These are phyloP conservation scores for Mariannaea sp. DNA, from an alignment of 2,329 filamentous ascomycete species.

Conservation along the genomic window DNA sequence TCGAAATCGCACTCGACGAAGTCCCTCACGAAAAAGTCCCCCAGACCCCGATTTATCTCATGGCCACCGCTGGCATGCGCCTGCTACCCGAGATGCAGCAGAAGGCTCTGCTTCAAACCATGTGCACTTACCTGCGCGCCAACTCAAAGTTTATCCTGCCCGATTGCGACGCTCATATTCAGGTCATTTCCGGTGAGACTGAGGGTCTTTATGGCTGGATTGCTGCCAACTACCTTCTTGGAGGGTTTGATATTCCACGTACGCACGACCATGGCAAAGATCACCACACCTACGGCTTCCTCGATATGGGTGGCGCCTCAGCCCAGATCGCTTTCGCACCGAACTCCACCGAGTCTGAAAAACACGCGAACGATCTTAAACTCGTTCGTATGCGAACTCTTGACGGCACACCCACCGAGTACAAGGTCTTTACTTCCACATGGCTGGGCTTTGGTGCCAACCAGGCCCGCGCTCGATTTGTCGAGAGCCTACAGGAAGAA, in stretches of 20 bases:
- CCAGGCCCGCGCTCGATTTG: slow-evolving; percentile 82
- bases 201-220: slow-evolving; percentile 98
- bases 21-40: slow-evolving; percentile 77
- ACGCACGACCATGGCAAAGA: slow-evolving; percentile 80
- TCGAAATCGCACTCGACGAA: slow-evolving; percentile 79
- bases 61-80: slow-evolving; percentile 95
- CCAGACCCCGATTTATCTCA: slow-evolving; percentile 90
- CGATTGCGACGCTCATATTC: slow-evolving; percentile 88
- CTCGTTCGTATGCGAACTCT: slow-evolving; percentile 82
- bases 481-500: slow-evolving; percentile 74
- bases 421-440: slow-evolving; percentile 91
- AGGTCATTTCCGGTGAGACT: slow-evolving; percentile 93
- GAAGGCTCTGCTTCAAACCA: slow-evolving; percentile 71
- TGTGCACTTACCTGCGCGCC: slow-evolving; percentile 80
- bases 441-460: slow-evolving; percentile 99
- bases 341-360: slow-evolving; percentile 85
- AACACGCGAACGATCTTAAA: slow-evolving; percentile 88
- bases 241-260: slow-evolving; percentile 80
- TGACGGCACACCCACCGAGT: slow-evolving; percentile 76
- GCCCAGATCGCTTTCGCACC: slow-evolving; percentile 98
- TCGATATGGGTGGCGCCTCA: slow-evolving; percentile 98
- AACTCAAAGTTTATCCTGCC: slow-evolving; percentile 83
- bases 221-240: slow-evolving; percentile 92
- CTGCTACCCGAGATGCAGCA: slow-evolving; percentile 77
- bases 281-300: slow-evolving; percentile 94